Conservation (phyloP, 306 rosid genomes). For the Hippophae gyantsensis region DNA sequence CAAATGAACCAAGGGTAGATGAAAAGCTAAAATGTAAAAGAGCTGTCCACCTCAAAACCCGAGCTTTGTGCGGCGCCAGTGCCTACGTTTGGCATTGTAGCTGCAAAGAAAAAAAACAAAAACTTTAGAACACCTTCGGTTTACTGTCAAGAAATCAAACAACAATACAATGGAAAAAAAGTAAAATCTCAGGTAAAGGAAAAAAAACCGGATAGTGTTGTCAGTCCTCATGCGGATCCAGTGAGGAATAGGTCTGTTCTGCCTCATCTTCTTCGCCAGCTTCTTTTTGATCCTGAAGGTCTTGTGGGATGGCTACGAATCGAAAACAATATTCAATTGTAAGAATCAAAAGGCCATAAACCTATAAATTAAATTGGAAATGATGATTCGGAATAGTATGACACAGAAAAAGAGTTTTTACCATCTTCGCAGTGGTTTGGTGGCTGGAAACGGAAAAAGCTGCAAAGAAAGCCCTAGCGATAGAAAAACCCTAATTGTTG, state of each 20-base stretch:
- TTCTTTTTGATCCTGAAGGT: slow-evolving; percentile 82
- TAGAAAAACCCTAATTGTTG: not conserved
- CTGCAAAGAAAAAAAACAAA: slow-evolving; percentile 17
- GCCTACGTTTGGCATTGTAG: slow-evolving; percentile 84
- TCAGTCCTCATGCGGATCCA: slow-evolving; percentile 85
- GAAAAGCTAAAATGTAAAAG: not conserved
- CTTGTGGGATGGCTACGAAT: slow-evolving; percentile 74
- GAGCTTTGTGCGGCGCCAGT: slow-evolving; percentile 93
- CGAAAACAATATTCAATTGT: not conserved
- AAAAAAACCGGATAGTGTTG: slow-evolving; percentile 57
- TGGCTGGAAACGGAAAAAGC: slow-evolving; percentile 10
- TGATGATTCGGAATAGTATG: too few species aligned
- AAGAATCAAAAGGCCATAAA: not conserved
- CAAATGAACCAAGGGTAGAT: not conserved
- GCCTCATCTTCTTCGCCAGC: slow-evolving; percentile 93
- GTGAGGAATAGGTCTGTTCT: slow-evolving; percentile 79
- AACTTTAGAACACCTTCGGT: not conserved
- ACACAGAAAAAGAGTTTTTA: slow-evolving; percentile 1
- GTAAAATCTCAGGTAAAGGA: too few species aligned
- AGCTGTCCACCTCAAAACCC: slow-evolving; percentile 47
- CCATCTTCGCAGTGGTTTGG: slow-evolving; percentile 37
- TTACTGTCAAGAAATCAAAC: not conserved
- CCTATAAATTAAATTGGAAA: not conserved
- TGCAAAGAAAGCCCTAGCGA: slow-evolving; percentile 15
- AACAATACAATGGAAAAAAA: not conserved